Evolutionary conservation across 1,284 basidiomycete species (phyloP), one percentile per base, ranked within the genome.

Genomic region (Porodaedalea pini): DNA sequence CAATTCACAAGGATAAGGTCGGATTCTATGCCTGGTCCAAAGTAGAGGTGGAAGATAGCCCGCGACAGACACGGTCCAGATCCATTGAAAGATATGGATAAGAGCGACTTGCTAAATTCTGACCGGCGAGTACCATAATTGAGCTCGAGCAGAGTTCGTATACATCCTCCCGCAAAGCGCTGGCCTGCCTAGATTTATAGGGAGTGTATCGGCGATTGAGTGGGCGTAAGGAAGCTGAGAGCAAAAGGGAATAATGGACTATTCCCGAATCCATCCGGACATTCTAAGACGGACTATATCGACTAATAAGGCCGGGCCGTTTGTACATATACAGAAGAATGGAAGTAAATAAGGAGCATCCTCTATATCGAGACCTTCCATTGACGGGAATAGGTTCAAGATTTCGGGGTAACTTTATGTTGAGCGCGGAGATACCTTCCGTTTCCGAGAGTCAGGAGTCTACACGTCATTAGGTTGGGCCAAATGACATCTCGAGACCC

Each of bases 131-230:
- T 47, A 25, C 45, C 27, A 47, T 31, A 29, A 47, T 47, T 17
- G n/a, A 1, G 7, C n/a, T 47, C 15, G n/a, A 47, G 45, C 23
- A 47, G 15, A 15, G 25, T 44, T 47, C 13, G 25, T 31, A 32
- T 13, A 47, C 6, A 11, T 29, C 25, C 10, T 47, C 45, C 17
- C 27, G 15, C 25, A 19, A 47, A 29, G 23, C 45, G 27, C 21
- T 8, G n/a, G 15, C 2, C n/a, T 27, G 45, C 29, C 25, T 31
- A 27, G 15, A 29, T 45, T 47, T 47, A 47, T 47, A 47, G 25
- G 15, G n/a, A 31, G 45, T 47, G 29, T 13, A n/a, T 19, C 45
- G 45, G 45, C 45, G 45, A 29, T 47, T 47, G 45, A 47, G 45
- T 27, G 45, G 45, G 45, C 29, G 17, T 47, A 47, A 6, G 2